These are phyloP conservation scores for Ammopiptanthus mongolicus DNA, from an alignment of 306 rosid species.

Conservation along the genomic window DNA sequence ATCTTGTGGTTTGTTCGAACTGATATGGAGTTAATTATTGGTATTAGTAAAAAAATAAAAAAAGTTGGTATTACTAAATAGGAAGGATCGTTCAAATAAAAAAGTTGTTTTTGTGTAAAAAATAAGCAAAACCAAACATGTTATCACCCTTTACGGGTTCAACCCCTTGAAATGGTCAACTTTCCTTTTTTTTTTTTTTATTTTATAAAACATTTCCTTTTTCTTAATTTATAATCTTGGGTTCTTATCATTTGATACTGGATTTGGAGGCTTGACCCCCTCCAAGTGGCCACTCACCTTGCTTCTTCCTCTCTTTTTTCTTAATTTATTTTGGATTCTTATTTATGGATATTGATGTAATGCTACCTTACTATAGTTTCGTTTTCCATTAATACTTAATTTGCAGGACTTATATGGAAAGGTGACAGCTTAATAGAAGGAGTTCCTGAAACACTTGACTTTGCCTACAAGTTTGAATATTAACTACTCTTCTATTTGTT, in stretches of 20 bases:
- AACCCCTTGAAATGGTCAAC: neutral
- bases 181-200: neutral
- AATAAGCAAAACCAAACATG: neutral
- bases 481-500: neutral
- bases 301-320: conserved; percentile 3
- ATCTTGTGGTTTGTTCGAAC: too few relatives aligned
- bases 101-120: too few relatives aligned
- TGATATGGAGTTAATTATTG: too few relatives aligned
- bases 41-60: too few relatives aligned
- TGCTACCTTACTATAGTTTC: neutral
- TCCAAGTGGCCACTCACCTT: neutral
- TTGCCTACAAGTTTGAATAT: conserved; percentile 7
- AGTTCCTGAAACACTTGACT: conserved; percentile 89
- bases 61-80: too few relatives aligned
- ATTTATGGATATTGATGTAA: neutral
- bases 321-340: neutral
- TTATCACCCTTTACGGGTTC: neutral
- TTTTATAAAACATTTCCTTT: neutral
- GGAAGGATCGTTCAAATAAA: too few relatives aligned
- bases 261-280: neutral
- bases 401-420: conserved; percentile 97
- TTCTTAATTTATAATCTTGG: neutral
- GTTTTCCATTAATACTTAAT: neutral
- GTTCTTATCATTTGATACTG: neutral
- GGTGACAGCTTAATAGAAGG: conserved; percentile 93